These are phyloP conservation scores for Fusarium cicatricum DNA, from an alignment of 2,329 filamentous ascomycete genomes.

Conservation along the genomic window DNA sequence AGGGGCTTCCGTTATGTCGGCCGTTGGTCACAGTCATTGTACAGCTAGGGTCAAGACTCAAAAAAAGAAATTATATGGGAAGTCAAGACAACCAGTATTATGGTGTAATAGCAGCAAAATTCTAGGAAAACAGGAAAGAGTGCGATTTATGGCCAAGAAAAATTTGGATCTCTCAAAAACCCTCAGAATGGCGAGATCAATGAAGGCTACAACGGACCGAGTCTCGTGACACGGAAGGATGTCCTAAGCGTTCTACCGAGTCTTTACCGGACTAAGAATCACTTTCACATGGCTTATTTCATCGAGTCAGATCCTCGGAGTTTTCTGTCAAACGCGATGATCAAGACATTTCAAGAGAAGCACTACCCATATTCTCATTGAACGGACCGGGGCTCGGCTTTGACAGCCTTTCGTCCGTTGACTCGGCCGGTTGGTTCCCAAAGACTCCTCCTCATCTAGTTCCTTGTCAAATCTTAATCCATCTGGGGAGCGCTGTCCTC, in stretches of 20 bases:
- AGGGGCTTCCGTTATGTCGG: slow-evolving; percentile 33
- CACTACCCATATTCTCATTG: no score
- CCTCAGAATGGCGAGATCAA: slow-evolving; percentile 26
- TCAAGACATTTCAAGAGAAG: no score
- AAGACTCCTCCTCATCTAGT: neutral
- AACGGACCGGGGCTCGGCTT: neutral
- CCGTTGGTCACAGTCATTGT: slow-evolving; percentile 41
- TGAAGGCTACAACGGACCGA: slow-evolving; percentile 20
- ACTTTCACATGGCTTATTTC: neutral
- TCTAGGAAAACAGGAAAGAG: neutral
- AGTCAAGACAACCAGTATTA: neutral
- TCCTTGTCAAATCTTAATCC: slow-evolving; percentile 17
- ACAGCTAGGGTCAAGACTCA: slow-evolving; percentile 17
- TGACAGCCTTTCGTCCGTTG: neutral
- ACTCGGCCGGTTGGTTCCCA: slow-evolving; percentile 20
- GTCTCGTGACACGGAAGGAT: slow-evolving; percentile 42
- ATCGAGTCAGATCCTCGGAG: no score
- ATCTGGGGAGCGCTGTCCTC: neutral
- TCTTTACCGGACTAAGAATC: slow-evolving; percentile 35
- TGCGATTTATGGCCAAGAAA: neutral
- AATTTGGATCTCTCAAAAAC: slow-evolving; percentile 17
- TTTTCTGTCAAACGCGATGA: no score
- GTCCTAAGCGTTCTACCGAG: slow-evolving; percentile 37
- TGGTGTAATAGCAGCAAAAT: neutral
- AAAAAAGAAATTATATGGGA: slow-evolving; percentile 1